Evolutionary conservation across 257 asterid species (phyloP), one percentile per base, ranked within the genome.

Genomic region (Jasminum sambac): DNA sequence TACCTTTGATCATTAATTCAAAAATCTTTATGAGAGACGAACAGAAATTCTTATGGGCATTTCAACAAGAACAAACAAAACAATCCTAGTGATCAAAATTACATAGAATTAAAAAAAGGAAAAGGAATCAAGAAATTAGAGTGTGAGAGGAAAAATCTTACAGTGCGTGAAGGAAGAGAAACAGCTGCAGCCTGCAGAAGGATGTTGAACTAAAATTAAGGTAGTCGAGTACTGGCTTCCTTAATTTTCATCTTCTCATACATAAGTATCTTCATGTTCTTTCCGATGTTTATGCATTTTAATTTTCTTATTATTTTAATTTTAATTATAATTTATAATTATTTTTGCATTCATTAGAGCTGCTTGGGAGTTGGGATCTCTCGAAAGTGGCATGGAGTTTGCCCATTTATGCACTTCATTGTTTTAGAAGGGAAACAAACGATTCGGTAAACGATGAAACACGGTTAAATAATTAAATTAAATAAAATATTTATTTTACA

Each of bases 11-110:
- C 67, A 23, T n/a, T n/a, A n/a, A n/a, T 57, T 50, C 77, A 65
- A 52, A 40, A 69, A 64, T 50, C 44, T 17, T 39, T 21, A n/a
- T 38, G 1, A 48, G 13, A 13, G 8, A 11, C 50, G 11, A 8
- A 37, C n/a, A 11, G 50, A 2, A 57, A 8, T 55, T 72, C 84
- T 65, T 14, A 1, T 46, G 61, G 74, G 79, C 79, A 83, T 83
- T 72, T 74, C 59, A 74, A 72, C 84, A 74, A 77, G 55, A 58
- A n/a, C 70, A 36, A 40, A 26, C 42, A 26, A 24, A 0, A 40
- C 19, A 41, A 71, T 36, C 38, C 39, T 30, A 14, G 64, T 43
- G 64, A 63, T 70, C 26, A 21, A 74, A 8, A 19, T 59, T 67
- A 21, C 36, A 59, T n/a, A n/a, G n/a, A n/a, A 11, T 2, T 14